Base-by-base conservation (phyloP, 2,329 filamentous ascomycete species). In the Xylariaceae sp. region DNA sequence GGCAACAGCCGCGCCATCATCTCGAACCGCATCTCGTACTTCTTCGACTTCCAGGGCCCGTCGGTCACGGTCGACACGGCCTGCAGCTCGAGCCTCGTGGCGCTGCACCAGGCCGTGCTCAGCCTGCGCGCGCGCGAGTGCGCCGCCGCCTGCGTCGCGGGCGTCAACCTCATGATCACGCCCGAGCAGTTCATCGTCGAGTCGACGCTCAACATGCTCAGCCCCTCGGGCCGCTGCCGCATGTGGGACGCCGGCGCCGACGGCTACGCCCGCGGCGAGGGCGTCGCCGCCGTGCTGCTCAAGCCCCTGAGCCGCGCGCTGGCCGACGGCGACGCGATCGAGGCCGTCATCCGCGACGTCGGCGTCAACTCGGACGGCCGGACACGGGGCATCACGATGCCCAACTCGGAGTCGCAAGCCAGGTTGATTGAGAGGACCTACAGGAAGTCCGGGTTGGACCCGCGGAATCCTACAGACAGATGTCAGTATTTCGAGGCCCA, bases 201-300 rank as follows among this genome's bases (percentile, higher is more conserved):
- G 42, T 61, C 61, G 0, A 62, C 53, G 28, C 44, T 68, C 15
- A 58, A 63, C 37, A 67, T 68, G 56, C 53, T 70, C 0, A 65
- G 61, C 31, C 60, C 63, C 1, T 55, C 60, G 1, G 64, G 65
- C 2, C 58, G 57, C 33, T 68, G 60, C 27, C 59, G 58, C 23
- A 65, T 64, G 52, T 75, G 67, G 56, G 73, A 77, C 38, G 49
- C 52, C 3, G 46, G 46, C 3, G 74, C 69, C 0, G 61, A 74
- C 37, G 75, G 75, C 1, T 79, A 77, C 42, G 70, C 64, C 0
- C 62, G 73, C n/a, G 74, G 72, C 11, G 74, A 78, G 44, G 75
- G 73, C 3, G 50, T 68, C 10, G 67, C 60, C 0, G 60, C 64
- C 6, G 27, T 77, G 3, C 50, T 76, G 4, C 46, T 78, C 13